These are phyloP conservation scores for Candida ulmi DNA, from an alignment of 805 yeast species.

Conservation along the genomic window DNA sequence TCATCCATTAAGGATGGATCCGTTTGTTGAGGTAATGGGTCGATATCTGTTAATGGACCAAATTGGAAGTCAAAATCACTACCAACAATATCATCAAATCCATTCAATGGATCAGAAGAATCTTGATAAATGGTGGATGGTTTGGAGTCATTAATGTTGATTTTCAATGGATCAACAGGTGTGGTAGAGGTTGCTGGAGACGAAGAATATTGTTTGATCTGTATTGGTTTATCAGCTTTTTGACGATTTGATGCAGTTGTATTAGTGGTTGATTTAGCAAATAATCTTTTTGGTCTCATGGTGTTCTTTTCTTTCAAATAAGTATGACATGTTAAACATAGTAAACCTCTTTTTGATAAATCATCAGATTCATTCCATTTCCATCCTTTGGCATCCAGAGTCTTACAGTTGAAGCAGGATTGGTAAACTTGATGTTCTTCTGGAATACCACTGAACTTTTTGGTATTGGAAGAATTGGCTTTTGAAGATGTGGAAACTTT, in stretches of 20 bases:
- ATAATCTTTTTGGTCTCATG: conserved; percentile 21
- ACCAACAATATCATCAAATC: conserved; percentile 27
- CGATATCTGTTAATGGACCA: conserved; percentile 26
- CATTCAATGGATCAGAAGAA: conserved; percentile 30
- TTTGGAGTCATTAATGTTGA: not conserved
- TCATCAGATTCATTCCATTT: conserved; percentile 23
- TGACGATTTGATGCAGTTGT: not conserved
- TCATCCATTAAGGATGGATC: conserved; percentile 6
- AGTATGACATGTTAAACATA: conserved; percentile 21
- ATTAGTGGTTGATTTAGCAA: conserved; percentile 5
- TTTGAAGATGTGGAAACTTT: conserved; percentile 2
- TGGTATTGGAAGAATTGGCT: not conserved
- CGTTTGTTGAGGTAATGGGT: conserved; percentile 21
- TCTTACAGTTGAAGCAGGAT: conserved; percentile 21
- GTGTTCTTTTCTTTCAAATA: conserved; percentile 19
- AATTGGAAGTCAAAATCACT: conserved; percentile 25
- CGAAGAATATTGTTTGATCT: conserved; percentile 5
- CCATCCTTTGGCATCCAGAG: conserved; percentile 22
- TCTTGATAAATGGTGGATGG: conserved; percentile 8
- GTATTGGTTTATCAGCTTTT: conserved; percentile 1
- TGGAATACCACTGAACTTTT: conserved; percentile 4
- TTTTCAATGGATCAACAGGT: conserved; percentile 6
- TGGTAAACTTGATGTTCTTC: conserved; percentile 15
- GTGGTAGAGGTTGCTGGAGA: conserved; percentile 16
- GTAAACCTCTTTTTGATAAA: conserved; percentile 17